Base-by-base conservation (phyloP, 2,329 filamentous ascomycete genomes). In the Lachnellula willkommii region DNA sequence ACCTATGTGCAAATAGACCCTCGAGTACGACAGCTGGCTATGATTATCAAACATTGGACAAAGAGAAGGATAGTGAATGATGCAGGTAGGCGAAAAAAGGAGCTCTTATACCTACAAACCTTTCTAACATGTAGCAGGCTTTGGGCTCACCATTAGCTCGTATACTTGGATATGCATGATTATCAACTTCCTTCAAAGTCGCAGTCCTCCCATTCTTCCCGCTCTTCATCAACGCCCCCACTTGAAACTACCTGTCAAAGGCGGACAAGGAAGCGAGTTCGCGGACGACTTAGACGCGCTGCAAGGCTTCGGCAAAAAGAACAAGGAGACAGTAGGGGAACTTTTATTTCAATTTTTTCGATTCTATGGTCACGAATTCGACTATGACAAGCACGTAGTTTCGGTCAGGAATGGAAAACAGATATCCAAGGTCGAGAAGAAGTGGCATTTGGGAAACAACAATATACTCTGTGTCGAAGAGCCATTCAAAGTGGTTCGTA, bases 121-220 rank as follows among this genome's bases (percentile, higher is more conserved):
- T 35, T 47, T 55, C 62, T 66, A 48, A 66, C 63, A 47, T 48
- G 4, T 20, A 56, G 36, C 69, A 95, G 94, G 89, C 56, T 90
- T 91, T 69, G 92, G 94, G 60, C 92, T 90, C 55, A 99, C 94
- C 6, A 79, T 99, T 58, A 97, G 93, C 72, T 99, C 94, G 17
- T 99, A 99, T 70, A 96, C 94, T 22, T 99, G 94, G 94, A 97
- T 97, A 70, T 99, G 94, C 73, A 84, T 99, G 79, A 95, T 97
- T 63, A 88, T 99, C 69, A 95, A 91, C 64, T 99, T 97, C 68
- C 80, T 99, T 26, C 94, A 99, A 73, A 88, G 90, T 51, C 85
- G 91, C 65, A 80, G 87, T 57, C 89, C 90, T 15, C 89, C 93
- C 0, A 83, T 99, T 53, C 74, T 99, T 22, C 94, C 94, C 4